phyloP scores from a whole-genome alignment of 2,329 filamentous ascomycete species.

The Diplodia intermedia region DNA sequence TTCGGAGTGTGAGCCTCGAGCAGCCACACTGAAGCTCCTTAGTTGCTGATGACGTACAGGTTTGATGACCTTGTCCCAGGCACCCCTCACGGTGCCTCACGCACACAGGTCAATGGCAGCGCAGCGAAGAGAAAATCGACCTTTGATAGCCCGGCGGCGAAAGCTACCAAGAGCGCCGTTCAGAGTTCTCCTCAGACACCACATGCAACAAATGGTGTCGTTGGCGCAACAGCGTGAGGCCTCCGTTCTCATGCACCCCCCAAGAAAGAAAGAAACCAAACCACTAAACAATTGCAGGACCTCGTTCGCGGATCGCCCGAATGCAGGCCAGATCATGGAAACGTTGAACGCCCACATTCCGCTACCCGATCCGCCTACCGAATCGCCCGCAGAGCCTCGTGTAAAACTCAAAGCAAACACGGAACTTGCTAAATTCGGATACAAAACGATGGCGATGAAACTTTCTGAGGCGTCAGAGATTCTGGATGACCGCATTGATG shows the following conservation, averaged over 20 bases:
- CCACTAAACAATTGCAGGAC: conserved; percentile 48
- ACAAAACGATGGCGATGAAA: conserved; percentile 95
- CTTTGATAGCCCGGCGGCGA: conserved; percentile 58
- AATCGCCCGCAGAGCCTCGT: conserved; percentile 75
- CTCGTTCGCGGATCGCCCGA: conserved; percentile 76
- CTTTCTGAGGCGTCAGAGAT: conserved; percentile 90
- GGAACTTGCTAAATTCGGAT: conserved; percentile 87
- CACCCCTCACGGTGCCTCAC: conserved; percentile 50
- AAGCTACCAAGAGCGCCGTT: conserved; percentile 53
- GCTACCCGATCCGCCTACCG: conserved; percentile 71
- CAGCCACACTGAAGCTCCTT: conserved; percentile 25
- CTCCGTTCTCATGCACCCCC: background rate
- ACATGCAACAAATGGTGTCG: conserved; percentile 49
- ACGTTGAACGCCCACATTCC: conserved; percentile 79
- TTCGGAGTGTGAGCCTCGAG: conserved; percentile 71
- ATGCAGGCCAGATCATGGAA: conserved; percentile 82
- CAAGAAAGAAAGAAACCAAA: background rate
- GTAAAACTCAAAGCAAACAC: conserved; percentile 86
- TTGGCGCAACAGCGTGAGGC: conserved; percentile 50
- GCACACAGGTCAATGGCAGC: conserved; percentile 46
- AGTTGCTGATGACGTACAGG: conserved; percentile 39
- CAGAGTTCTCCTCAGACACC: conserved; percentile 58
- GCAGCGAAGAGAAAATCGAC: conserved; percentile 62
- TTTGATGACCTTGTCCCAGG: conserved; percentile 56
- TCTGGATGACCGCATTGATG: conserved; percentile 93